Base-by-base conservation (phyloP, 371 early-diverging fungal genomes). In the Gilbertella persicaria region DNA sequence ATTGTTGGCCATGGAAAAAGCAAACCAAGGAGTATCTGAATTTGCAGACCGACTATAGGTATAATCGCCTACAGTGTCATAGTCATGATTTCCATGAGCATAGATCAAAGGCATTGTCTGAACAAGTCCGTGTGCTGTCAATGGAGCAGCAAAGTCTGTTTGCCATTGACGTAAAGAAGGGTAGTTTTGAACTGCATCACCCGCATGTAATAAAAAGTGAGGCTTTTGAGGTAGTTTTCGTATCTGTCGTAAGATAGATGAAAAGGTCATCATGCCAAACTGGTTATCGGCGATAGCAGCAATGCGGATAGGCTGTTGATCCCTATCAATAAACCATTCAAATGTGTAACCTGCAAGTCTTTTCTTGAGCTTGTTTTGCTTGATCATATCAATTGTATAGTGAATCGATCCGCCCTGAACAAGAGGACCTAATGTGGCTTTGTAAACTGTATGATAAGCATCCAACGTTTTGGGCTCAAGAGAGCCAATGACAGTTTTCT, bases 21-120 rank as follows among this genome's bases (percentile, higher is more conserved):
- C 73, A 48, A 83, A 87, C 80, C 83, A 88, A 16, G 75, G 73
- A 4, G 67, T 62, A 9, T 66, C 60, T 4, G 47, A 37, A 0
- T 60, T n/a, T 0, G 30, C 7, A 53, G 63, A 43, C 21, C 81
- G 72, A 12, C 77, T 75, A 52, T 85, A 73, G 29, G 56, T 60
- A 57, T 86, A 79, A 17, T 62, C 66, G 0, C 60, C 73, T 16
- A 42, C 52, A 25, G 66, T 70, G 55, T 83, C 88, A 62, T 73
- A 84, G 46, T 89, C 91, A 51, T 90, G 91, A 62, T 90, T 90
- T 14, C 91, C 91, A 21, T 86, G 90, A 3, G 85, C 83, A 66
- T 86, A 89, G 28, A 89, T 83, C 48, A 86, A 40, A 0, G 90
- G 88, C n/a, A 69, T 71, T 1, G 49, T 66, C 62, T 86, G 87